phyloP scores from a whole-genome alignment of 2,329 filamentous ascomycete species.

The Colletotrichum scovillei region DNA sequence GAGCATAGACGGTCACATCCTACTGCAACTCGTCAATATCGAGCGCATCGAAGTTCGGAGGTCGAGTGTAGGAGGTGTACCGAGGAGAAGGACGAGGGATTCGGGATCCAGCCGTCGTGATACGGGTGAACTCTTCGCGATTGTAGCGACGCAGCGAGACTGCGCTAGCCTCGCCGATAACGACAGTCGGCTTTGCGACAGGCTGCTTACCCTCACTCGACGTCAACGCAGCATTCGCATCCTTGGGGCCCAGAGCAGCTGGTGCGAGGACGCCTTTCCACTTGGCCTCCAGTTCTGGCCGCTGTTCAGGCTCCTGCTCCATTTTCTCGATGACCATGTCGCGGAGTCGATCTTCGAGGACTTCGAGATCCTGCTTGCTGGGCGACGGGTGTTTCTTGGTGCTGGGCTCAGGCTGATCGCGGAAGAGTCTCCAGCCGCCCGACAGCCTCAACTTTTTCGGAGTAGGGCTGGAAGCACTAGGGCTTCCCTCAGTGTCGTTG shows the following conservation, averaged over 20 bases:
- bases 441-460: constrained; percentile 16
- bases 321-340: constrained; percentile 21
- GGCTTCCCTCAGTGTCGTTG: background rate
- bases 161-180: constrained; percentile 6
- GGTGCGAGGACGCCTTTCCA: constrained; percentile 14
- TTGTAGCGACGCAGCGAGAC: constrained; percentile 8
- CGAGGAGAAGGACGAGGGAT: constrained; percentile 42
- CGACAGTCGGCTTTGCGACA: constrained; percentile 10
- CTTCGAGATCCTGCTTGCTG: constrained; percentile 52
- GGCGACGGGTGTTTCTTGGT: constrained; percentile 59
- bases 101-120: constrained; percentile 27
- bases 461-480: background rate
- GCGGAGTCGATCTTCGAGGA: constrained; percentile 49
- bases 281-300: constrained; percentile 11
- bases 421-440: constrained; percentile 7
- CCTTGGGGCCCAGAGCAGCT: background rate
- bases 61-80: constrained; percentile 41
- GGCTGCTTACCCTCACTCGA: constrained; percentile 40
- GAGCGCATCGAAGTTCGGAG: constrained; percentile 38
- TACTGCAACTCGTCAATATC: constrained; percentile 51
- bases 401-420: background rate
- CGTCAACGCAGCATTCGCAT: constrained; percentile 29
- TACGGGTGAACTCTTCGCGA: background rate
- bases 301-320: constrained; percentile 22
- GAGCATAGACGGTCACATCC: constrained; percentile 29